Conservation (phyloP, 2,329 filamentous ascomycete genomes). For the Alternaria sp. region DNA sequence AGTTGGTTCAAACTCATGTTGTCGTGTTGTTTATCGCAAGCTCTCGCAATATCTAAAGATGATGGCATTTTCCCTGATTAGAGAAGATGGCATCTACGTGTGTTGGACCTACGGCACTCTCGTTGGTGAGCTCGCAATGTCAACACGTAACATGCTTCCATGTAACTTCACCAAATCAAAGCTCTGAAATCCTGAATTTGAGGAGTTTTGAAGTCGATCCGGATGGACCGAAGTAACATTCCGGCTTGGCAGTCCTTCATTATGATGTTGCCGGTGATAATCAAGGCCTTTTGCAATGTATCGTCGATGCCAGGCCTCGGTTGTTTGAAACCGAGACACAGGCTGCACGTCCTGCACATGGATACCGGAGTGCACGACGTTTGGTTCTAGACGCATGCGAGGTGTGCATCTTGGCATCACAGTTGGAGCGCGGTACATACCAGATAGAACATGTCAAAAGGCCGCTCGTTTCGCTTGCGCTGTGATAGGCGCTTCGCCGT, state of each 20-base stretch:
- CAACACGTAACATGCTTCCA: background rate
- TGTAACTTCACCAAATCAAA: background rate
- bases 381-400: constrained; percentile 16
- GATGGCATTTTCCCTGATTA: background rate
- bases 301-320: constrained; percentile 14
- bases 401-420: constrained; percentile 15
- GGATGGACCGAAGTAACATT: background rate
- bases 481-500: constrained; percentile 17
- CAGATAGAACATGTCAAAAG: constrained; percentile 6
- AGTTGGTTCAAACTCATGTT: background rate
- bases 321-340: background rate
- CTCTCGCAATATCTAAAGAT: background rate
- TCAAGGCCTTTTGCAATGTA: constrained; percentile 4
- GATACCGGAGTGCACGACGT: constrained; percentile 11
- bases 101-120: background rate
- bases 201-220: background rate
- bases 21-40: background rate
- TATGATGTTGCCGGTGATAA: constrained; percentile 1
- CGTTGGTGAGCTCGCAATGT: background rate
- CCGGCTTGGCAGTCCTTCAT: background rate
- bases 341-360: constrained; percentile 16
- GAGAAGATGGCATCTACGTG: background rate
- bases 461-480: constrained; percentile 9
- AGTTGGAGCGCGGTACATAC: constrained; percentile 12
- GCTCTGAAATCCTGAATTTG: background rate